These are phyloP conservation scores for Cyclocybe aegerita DNA, from an alignment of 768 basidiomycete species.

Conservation along the genomic window DNA sequence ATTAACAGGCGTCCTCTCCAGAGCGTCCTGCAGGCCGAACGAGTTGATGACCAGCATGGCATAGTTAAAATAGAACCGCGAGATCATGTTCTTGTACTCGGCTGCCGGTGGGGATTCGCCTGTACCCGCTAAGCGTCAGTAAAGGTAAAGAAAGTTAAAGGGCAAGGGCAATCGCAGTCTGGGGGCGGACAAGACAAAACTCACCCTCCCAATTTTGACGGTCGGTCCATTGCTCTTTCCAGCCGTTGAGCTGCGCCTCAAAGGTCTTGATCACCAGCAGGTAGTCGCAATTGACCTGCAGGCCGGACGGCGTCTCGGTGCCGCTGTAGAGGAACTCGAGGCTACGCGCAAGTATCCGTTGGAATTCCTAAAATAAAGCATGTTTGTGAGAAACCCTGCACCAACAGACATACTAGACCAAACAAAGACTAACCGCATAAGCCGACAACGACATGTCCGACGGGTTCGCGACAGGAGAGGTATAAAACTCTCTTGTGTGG, in stretches of 20 bases:
- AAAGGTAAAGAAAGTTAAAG: background rate
- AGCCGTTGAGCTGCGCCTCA: slow-evolving; percentile 69
- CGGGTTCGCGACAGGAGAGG: slow-evolving; percentile 58
- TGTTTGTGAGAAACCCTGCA: slow-evolving; percentile 5
- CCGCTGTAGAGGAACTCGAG: slow-evolving; percentile 90
- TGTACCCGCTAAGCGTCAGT: slow-evolving; percentile 13
- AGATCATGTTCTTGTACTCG: slow-evolving; percentile 51
- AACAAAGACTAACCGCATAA: slow-evolving; percentile 61
- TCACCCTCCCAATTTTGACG: slow-evolving; percentile 27
- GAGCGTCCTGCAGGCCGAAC: slow-evolving; percentile 95
- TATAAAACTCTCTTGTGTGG: slow-evolving; percentile 74
- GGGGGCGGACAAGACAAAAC: slow-evolving; percentile 13
- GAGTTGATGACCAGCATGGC: slow-evolving; percentile 89
- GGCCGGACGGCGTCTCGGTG: slow-evolving; percentile 74
- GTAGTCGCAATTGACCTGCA: slow-evolving; percentile 86
- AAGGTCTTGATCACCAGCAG: slow-evolving; percentile 80
- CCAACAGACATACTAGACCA: background rate
- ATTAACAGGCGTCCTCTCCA: slow-evolving; percentile 72
- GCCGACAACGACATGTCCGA: slow-evolving; percentile 70
- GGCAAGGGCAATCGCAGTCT: background rate
- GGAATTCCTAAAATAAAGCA: slow-evolving; percentile 59
- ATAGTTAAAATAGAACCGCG: slow-evolving; percentile 82
- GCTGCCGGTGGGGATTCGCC: slow-evolving; percentile 22
- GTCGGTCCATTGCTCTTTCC: slow-evolving; percentile 57
- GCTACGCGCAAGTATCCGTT: slow-evolving; percentile 85